phyloP scores from a whole-genome alignment of 371 early-diverging fungal species.

The Apophysomyces trapeziformis region DNA sequence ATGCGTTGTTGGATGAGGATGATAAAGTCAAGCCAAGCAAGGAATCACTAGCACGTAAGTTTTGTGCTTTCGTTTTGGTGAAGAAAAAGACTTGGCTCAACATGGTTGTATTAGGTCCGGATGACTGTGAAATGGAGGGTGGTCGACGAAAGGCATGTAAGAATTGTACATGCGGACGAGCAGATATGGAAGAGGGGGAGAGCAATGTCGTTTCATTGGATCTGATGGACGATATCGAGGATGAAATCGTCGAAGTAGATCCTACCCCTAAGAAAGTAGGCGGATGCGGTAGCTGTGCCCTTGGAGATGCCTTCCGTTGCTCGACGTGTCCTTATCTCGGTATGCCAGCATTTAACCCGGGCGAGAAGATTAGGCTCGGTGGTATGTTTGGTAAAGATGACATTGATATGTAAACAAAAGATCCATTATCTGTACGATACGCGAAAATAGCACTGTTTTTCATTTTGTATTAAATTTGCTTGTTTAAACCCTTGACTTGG shows the following conservation, averaged over 20 bases:
- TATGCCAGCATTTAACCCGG: constrained; percentile 98
- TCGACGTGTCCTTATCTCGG: constrained; percentile 97
- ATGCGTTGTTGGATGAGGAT: constrained; percentile 84
- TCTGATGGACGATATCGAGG: constrained; percentile 51
- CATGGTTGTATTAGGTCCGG: constrained; percentile 50
- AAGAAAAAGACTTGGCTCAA: background rate
- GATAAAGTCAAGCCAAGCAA: constrained; percentile 80
- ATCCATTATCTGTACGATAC: too few species aligned
- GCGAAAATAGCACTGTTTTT: too few species aligned
- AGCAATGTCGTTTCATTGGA: constrained; percentile 76
- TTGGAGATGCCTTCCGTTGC: constrained; percentile 99
- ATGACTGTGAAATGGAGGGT: constrained; percentile 66
- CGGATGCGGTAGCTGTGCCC: constrained; percentile 84
- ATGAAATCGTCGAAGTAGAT: constrained; percentile 59
- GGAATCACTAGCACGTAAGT: constrained; percentile 63
- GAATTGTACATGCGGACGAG: constrained; percentile 95
- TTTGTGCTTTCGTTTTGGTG: background rate
- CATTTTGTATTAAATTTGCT: too few species aligned
- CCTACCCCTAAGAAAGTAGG: constrained; percentile 61
- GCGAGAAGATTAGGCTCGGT: constrained; percentile 90
- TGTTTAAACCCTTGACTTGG: too few species aligned
- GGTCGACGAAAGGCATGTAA: constrained; percentile 94
- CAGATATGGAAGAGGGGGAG: constrained; percentile 69
- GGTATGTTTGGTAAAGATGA: constrained; percentile 60
- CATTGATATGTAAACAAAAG: constrained; percentile 37